Base-by-base conservation (phyloP, 148 eudicot genomes). In the Chenopodium berlandieri region DNA sequence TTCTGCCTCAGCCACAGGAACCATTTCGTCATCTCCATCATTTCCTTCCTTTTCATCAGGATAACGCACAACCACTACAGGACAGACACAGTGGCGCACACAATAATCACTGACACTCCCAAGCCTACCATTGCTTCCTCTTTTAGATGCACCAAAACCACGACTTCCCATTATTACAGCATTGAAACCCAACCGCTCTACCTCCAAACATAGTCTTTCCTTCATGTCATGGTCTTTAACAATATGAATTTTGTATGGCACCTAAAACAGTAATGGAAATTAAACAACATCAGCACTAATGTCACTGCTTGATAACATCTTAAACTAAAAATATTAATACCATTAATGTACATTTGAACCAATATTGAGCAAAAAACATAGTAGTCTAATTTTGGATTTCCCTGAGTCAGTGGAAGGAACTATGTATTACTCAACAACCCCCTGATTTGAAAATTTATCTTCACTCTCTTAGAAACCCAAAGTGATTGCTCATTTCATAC, bases 71-170 rank as follows among this genome's bases (percentile, higher is more conserved):
- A 94, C 98, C 73, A 94, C 97, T 23, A 94, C 98, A 8, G 98
- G 98, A 71, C 98, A 94, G 47, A 94, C 96, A 85, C 98, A 94
- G 74, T 94, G 98, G 70, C 96, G 89, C 65, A 94, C 98, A 71
- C 98, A 94, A 78, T 94, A 94, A 87, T 94, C 98, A 81, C 98
- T 94, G 2, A 94, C 98, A 82, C 98, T 94, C 75, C 98, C 98
- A 54, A 94, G 90, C 89, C 98, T 83, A 32, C 92, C 94, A 73
- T 84, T 87, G 75, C 85, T 84, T 79, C 88, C 92, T 37, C 86
- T 82, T 86, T 83, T 92, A 7, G 90, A 82, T 7, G 98, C 98
- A 58, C 98, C 98, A 81, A 94, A 91, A 14, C 98, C 98, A n/a
- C 98, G 84, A 85, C 98, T 94, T 62, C 98, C 98, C 98, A 94